These are phyloP conservation scores for Leccinum fallax DNA, from an alignment of 1,284 basidiomycete genomes.

Conservation along the genomic window DNA sequence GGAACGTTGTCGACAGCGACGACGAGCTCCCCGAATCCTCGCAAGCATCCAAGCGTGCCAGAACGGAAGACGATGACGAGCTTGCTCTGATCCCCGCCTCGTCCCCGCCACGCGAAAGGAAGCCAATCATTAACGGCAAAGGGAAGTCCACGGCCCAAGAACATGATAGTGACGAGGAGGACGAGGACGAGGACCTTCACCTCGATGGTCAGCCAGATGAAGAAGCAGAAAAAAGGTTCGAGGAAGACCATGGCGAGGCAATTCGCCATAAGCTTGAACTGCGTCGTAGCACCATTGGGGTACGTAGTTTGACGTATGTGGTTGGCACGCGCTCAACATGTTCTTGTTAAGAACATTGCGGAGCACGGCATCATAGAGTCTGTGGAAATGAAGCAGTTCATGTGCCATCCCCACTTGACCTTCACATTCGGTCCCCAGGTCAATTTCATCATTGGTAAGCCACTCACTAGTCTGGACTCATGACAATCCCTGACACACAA, in stretches of 20 bases:
- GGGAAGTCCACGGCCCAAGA: constrained; percentile 23
- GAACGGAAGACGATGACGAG: constrained; percentile 30
- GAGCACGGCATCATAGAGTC: constrained; percentile 87
- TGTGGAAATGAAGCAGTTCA: constrained; percentile 91
- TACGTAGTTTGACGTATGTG: constrained; percentile 37
- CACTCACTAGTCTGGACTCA: neutral
- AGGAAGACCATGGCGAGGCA: constrained; percentile 56
- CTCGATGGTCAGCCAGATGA: constrained; percentile 41
- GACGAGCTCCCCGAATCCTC: constrained; percentile 28
- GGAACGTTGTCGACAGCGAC: constrained; percentile 26
- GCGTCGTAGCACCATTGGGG: constrained; percentile 58
- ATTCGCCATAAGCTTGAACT: constrained; percentile 57
- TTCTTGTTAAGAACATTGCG: constrained; percentile 61
- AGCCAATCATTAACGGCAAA: constrained; percentile 23
- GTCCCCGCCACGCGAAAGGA: constrained; percentile 17
- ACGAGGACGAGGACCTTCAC: constrained; percentile 29
- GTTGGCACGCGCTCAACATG: neutral
- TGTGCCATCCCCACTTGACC: constrained; percentile 89
- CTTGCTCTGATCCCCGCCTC: constrained; percentile 4
- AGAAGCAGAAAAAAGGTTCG: constrained; percentile 60
- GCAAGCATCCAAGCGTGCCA: constrained; percentile 35
- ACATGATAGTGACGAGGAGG: constrained; percentile 41
- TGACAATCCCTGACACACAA: constrained; percentile 5
- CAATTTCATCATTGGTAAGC: constrained; percentile 92
- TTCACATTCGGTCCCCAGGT: constrained; percentile 89